Percentiles rank a stretch among this genome's conserved stretches.
These are phyloP conservation scores for Plantago coronopus DNA, from an alignment of 305 asterid genomes.

Conservation along the genomic window DNA sequence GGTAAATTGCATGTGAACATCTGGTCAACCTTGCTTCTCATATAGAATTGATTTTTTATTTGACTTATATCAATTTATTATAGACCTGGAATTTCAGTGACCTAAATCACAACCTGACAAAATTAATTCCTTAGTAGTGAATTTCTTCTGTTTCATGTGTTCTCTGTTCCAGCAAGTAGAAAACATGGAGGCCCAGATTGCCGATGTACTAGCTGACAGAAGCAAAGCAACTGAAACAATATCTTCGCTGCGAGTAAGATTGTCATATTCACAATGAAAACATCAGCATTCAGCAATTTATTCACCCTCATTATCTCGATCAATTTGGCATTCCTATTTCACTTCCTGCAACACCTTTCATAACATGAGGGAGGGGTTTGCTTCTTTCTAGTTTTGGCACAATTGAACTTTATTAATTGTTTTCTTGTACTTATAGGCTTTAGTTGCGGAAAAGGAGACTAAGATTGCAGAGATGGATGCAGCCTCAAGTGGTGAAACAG, in stretches of 20 bases:
- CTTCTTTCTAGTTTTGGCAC: constrained; percentile 15
- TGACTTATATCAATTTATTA: too few relatives aligned
- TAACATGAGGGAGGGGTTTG: constrained; percentile 17
- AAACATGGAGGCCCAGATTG: constrained; percentile 75
- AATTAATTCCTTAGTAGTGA: constrained; percentile 7
- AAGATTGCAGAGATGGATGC: constrained; percentile 96
- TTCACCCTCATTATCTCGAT: background rate
- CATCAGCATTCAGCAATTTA: constrained; percentile 3
- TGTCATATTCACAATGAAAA: constrained; percentile 20
- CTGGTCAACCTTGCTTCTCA: constrained; percentile 20
- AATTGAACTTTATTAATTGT: constrained; percentile 20
- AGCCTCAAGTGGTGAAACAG: constrained; percentile 98
- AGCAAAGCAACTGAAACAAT: constrained; percentile 80
- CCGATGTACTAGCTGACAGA: constrained; percentile 78
- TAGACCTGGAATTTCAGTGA: constrained; percentile 20
- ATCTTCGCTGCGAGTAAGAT: constrained; percentile 70
- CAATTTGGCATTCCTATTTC: constrained; percentile 2
- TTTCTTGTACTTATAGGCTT: constrained; percentile 43
- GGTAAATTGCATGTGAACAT: constrained; percentile 41
- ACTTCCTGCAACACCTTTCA: constrained; percentile 16
- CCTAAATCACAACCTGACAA: background rate
- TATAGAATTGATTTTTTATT: too few relatives aligned
- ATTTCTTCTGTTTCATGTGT: constrained; percentile 21
- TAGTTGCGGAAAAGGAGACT: constrained; percentile 78
- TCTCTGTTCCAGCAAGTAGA: constrained; percentile 65